Base-by-base conservation (phyloP, 768 basidiomycete genomes). In the Boletus rex-veris region DNA sequence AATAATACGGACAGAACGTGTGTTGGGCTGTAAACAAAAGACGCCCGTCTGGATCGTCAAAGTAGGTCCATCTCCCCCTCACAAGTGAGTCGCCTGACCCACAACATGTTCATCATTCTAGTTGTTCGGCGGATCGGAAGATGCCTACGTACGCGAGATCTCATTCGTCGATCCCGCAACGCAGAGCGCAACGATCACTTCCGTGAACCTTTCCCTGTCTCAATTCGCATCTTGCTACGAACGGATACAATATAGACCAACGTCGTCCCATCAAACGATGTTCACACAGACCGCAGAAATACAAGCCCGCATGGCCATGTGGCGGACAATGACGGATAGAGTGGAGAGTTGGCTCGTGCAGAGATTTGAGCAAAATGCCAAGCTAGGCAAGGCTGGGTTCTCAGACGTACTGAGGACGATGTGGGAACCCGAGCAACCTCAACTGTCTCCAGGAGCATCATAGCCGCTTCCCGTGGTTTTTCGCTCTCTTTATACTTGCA, bases 271-370 rank as follows among this genome's bases (percentile, higher is more conserved):
- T 45, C 77, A 81, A 44, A 97, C 93, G 9, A 64, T 77, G 28
- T 98, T 98, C 68, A 69, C 75, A 5, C 95, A 97, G 71, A 92
- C 92, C n/a, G 95, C 95, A 3, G 88, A 94, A 72, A 84, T 98
- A 50, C 89, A 92, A 68, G 82, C 90, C 3, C 83, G 90, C 50
- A 81, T 89, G 81, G 76, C 82, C 3, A 74, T 91, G 50, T 92
- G 91, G 90, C 78, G 88, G 63, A 81, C 80, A 33, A 83, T 91
- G 45, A 88, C 92, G 7, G 87, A 92, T 69, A 81, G 83, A 59
- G 75, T 98, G 38, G 95, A 98, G 75, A 77, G 75, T 62, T 93
- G 89, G 83, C 82, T 93, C 48, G 84, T 86, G 24, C 85, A 94
- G 71, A 80, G 93, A 53, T 97, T 98, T 61, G 87, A 90, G 70